These are phyloP conservation scores for Penicillium roqueforti DNA, from an alignment of 495 filamentous ascomycete species.

Conservation along the genomic window DNA sequence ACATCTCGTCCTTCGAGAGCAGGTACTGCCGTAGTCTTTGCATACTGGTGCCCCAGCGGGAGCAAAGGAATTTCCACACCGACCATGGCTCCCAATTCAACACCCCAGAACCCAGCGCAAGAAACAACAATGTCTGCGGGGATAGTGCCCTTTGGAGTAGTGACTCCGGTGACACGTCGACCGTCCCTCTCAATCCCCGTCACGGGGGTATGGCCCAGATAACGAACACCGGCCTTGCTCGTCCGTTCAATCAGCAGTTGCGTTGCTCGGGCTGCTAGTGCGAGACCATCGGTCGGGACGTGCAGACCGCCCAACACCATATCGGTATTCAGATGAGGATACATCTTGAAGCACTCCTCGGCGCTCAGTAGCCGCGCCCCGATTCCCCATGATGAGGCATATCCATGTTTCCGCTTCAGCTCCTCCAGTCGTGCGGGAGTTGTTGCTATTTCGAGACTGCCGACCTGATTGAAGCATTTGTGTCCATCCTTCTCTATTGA, in stretches of 20 bases:
- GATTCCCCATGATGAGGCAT: constrained; percentile 45
- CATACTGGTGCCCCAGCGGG: constrained; percentile 50
- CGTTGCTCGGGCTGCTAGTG: constrained; percentile 47
- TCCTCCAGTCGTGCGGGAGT: constrained; percentile 47
- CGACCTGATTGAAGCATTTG: constrained; percentile 49
- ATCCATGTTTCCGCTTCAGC: constrained; percentile 50
- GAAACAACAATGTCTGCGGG: constrained; percentile 47
- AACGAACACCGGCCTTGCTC: constrained; percentile 42
- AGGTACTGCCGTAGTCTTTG: constrained; percentile 42
- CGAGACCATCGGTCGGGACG: constrained; percentile 49
- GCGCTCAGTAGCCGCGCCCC: constrained; percentile 38
- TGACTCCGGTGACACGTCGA: constrained; percentile 42
- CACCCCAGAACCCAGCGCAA: constrained; percentile 54
- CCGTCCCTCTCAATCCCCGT: constrained; percentile 37
- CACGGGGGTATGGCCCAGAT: constrained; percentile 43
- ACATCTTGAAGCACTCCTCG: constrained; percentile 41
- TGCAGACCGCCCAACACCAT: constrained; percentile 46
- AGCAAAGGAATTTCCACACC: constrained; percentile 46
- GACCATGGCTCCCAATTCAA: constrained; percentile 49
- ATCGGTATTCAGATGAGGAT: constrained; percentile 43
- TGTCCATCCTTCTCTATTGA: constrained; percentile 38
- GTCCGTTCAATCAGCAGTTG: constrained; percentile 48
- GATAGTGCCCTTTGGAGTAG: constrained; percentile 34
- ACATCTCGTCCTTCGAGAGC: constrained; percentile 26
- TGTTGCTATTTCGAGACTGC: constrained; percentile 49